phyloP scores from a whole-genome alignment of 192 early-diverging fungal genomes.

The Cetraspora pellucida region DNA sequence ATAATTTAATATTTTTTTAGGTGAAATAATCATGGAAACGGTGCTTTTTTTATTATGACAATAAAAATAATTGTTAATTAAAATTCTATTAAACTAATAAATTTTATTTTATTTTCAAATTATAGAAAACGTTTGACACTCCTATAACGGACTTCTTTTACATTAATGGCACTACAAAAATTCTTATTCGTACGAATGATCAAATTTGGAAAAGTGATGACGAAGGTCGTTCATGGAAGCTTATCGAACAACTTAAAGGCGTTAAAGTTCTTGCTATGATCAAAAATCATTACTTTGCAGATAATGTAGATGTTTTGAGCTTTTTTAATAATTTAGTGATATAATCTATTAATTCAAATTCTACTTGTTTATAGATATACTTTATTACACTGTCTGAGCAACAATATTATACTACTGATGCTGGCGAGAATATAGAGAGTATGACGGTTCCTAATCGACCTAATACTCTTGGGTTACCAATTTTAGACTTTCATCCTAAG shows the following conservation, averaged over 20 bases:
- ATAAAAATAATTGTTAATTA: too few relatives aligned
- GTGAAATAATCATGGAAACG: neutral
- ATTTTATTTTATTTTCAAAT: neutral
- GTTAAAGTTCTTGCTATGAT: constrained; percentile 52
- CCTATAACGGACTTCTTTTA: constrained; percentile 45
- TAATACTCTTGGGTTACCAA: constrained; percentile 59
- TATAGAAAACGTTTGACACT: constrained; percentile 33
- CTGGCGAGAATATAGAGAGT: constrained; percentile 54
- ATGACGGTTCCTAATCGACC: constrained; percentile 64
- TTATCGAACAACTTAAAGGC: constrained; percentile 30
- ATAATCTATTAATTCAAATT: neutral
- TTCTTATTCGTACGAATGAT: constrained; percentile 54
- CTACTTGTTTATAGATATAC: constrained; percentile 45
- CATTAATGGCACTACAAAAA: constrained; percentile 42
- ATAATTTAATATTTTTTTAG: too few relatives aligned
- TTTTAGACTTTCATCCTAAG: constrained; percentile 83
- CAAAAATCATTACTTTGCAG: constrained; percentile 63
- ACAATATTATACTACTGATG: constrained; percentile 67
- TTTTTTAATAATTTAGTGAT: neutral
- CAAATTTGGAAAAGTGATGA: constrained; percentile 62
- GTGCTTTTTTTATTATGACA: neutral
- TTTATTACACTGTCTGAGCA: constrained; percentile 55
- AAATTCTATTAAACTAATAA: neutral
- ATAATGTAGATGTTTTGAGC: constrained; percentile 34
- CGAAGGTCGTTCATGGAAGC: constrained; percentile 66